phyloP scores from a whole-genome alignment of 2,329 filamentous ascomycete genomes.

The Trichophyton rubrum region DNA sequence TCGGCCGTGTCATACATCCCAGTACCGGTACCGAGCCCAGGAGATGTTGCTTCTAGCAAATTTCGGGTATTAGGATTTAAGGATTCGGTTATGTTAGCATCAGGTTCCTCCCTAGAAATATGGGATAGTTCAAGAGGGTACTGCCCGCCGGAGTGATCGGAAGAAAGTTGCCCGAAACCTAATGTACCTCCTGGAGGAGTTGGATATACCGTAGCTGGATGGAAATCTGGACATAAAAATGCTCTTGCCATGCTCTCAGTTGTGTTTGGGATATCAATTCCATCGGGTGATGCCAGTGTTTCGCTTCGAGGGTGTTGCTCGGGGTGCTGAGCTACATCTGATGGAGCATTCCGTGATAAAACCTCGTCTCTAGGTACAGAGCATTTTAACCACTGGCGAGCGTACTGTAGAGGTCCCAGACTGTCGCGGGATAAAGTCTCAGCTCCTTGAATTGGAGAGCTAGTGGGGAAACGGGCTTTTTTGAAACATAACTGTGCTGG shows the following conservation, averaged over 20 bases:
- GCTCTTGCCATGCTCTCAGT: slow-evolving; percentile 30
- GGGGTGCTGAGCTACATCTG: neutral
- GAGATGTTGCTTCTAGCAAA: slow-evolving; percentile 18
- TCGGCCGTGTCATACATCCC: slow-evolving; percentile 33
- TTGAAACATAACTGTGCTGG: slow-evolving; percentile 33
- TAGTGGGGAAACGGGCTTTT: slow-evolving; percentile 18
- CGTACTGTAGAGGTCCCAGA: slow-evolving; percentile 32
- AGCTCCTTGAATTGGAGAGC: slow-evolving; percentile 14
- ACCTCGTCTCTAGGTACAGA: slow-evolving; percentile 16
- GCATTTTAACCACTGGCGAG: slow-evolving; percentile 28
- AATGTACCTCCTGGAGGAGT: slow-evolving; percentile 34
- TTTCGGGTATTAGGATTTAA: slow-evolving; percentile 10
- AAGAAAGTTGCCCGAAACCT: neutral
- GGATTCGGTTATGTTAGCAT: neutral
- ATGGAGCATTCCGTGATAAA: neutral
- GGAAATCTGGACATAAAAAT: slow-evolving; percentile 30
- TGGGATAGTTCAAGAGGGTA: slow-evolving; percentile 9
- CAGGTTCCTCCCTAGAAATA: slow-evolving; percentile 7
- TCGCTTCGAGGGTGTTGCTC: neutral
- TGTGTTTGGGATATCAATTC: slow-evolving; percentile 19
- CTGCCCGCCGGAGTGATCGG: slow-evolving; percentile 1
- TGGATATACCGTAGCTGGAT: slow-evolving; percentile 38
- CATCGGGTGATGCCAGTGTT: neutral
- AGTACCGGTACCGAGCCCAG: slow-evolving; percentile 24
- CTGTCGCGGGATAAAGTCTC: slow-evolving; percentile 13